A percentile compares a stretch with the other conserved stretches of the same genome.
These are phyloP conservation scores for Aureobasidium sp. DNA, from an alignment of 2,329 filamentous ascomycete species.

Conservation along the genomic window DNA sequence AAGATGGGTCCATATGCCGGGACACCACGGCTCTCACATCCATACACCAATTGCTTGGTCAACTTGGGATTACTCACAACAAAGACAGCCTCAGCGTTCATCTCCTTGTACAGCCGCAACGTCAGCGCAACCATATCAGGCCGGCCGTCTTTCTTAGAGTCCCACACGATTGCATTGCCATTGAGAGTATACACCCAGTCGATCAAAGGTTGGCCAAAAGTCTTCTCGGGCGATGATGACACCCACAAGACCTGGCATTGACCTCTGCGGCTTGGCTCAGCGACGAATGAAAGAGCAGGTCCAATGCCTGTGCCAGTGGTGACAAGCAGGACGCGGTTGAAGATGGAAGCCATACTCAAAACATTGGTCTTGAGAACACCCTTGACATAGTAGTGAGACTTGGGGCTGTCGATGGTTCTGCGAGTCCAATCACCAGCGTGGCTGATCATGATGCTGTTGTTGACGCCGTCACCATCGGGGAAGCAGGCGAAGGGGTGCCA, in stretches of 20 bases:
- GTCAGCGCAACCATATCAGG: conserved; percentile 52
- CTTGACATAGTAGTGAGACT: conserved; percentile 56
- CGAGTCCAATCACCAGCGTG: conserved; percentile 69
- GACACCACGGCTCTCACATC: conserved; percentile 55
- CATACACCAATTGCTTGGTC: conserved; percentile 60
- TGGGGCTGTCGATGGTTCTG: conserved; percentile 51
- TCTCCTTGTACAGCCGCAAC: conserved; percentile 40
- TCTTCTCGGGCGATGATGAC: conserved; percentile 38
- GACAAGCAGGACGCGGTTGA: conserved; percentile 55
- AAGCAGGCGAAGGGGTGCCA: conserved; percentile 72
- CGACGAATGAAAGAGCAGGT: conserved; percentile 54
- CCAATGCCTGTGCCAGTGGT: conserved; percentile 67
- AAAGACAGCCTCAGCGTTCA: conserved; percentile 57
- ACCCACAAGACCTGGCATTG: conserved; percentile 62
- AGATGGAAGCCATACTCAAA: conserved; percentile 57
- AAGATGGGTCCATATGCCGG: conserved; percentile 66
- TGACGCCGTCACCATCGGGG: conserved; percentile 42
- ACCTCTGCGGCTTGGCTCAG: conserved; percentile 34
- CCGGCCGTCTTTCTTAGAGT: conserved; percentile 51
- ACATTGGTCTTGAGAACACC: conserved; percentile 60
- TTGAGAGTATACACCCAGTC: conserved; percentile 30
- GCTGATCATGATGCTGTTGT: conserved; percentile 61
- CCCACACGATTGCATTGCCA: conserved; percentile 45
- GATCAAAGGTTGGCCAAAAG: conserved; percentile 34
- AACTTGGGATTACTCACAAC: conserved; percentile 62